Conservation (phyloP, 345 rosid genomes). For the Bruguiera gymnorhiza region DNA sequence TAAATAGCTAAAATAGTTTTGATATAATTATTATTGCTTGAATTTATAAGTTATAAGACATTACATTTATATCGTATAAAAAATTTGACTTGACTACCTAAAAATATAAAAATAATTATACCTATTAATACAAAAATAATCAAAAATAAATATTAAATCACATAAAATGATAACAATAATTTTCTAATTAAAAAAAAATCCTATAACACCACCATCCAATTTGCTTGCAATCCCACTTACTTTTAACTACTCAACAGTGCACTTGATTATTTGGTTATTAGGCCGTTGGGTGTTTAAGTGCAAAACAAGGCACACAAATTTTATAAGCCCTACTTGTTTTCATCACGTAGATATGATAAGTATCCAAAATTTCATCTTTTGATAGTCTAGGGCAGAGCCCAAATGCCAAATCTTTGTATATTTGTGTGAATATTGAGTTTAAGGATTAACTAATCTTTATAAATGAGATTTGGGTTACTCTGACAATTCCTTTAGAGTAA, state of each 20-base stretch:
- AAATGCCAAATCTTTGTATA: slow-evolving; percentile 67
- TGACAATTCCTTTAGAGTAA: slow-evolving; percentile 72
- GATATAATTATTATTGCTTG: too few species aligned
- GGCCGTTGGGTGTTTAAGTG: slow-evolving; percentile 93
- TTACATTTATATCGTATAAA: too few species aligned
- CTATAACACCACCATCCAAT: slow-evolving; percentile 41
- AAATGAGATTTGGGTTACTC: slow-evolving; percentile 57
- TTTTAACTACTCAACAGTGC: slow-evolving; percentile 50
- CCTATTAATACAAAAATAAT: too few species aligned
- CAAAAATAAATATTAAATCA: too few species aligned
- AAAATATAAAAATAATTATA: too few species aligned
- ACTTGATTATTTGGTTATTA: slow-evolving; percentile 84
- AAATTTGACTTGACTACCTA: too few species aligned
- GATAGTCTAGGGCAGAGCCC: slow-evolving; percentile 53
- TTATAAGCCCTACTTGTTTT: slow-evolving; percentile 49
- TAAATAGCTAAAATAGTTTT: too few species aligned
- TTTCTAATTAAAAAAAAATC: too few species aligned
- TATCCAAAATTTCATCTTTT: slow-evolving; percentile 66
- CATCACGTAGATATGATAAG: slow-evolving; percentile 81
- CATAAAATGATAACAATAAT: too few species aligned
- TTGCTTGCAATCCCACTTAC: slow-evolving; percentile 75
- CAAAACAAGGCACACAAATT: slow-evolving; percentile 73
- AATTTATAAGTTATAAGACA: too few species aligned
- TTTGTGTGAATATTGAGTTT: slow-evolving; percentile 88
- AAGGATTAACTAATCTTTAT: slow-evolving; percentile 60